Evolutionary conservation across 1,284 basidiomycete species (phyloP).

Genomic region (Papiliotrema laurentii): DNA sequence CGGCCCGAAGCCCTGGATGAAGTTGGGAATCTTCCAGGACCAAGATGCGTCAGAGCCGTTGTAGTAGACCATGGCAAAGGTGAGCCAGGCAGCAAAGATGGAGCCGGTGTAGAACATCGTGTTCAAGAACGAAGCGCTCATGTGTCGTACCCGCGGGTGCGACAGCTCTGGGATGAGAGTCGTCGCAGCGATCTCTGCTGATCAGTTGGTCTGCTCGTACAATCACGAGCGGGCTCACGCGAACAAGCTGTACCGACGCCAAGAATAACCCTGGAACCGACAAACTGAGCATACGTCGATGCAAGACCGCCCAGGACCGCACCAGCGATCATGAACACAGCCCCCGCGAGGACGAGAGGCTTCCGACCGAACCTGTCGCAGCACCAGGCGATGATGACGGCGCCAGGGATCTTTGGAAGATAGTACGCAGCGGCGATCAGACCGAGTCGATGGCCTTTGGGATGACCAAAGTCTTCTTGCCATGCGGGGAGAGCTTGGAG

Average conservation of each 20-base stretch:
- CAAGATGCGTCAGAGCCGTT: constrained; percentile 7
- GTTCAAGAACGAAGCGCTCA: constrained; percentile 9
- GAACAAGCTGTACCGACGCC: constrained; percentile 39
- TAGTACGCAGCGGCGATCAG: constrained; percentile 29
- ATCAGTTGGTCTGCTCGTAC: neutral
- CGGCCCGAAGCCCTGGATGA: constrained; percentile 59
- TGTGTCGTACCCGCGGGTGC: constrained; percentile 18
- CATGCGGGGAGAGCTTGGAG: constrained; percentile 24
- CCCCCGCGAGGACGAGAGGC: constrained; percentile 17
- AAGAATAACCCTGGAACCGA: constrained; percentile 50
- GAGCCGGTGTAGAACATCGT: constrained; percentile 8
- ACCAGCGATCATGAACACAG: constrained; percentile 26
- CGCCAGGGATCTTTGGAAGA: constrained; percentile 18
- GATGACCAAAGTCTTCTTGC: constrained; percentile 17
- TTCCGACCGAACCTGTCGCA: constrained; percentile 17
- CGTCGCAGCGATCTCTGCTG: constrained; percentile 6
- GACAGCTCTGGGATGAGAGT: constrained; percentile 18
- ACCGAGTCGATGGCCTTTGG: constrained; percentile 14
- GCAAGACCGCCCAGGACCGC: constrained; percentile 11
- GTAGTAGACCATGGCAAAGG: neutral
- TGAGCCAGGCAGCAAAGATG: neutral
- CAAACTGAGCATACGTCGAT: constrained; percentile 13
- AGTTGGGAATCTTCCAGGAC: neutral
- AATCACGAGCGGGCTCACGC: constrained; percentile 33
- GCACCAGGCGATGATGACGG: constrained; percentile 16